Base-by-base conservation (phyloP, 1,139 yeast genomes). In the Saccharomyces hybrid region DNA sequence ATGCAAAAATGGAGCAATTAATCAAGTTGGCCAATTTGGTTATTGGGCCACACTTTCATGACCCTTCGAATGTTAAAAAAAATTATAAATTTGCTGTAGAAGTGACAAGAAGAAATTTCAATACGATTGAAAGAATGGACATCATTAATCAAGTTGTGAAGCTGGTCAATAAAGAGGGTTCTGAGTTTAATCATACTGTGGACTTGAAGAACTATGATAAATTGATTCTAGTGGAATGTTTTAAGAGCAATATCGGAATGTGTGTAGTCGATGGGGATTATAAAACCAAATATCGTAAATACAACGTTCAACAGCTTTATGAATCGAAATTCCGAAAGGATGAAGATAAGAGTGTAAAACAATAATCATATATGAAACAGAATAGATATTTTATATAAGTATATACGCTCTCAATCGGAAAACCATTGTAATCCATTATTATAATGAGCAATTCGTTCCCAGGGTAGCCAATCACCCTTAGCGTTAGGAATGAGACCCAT, bases 401-500 rank as follows among this genome's bases (percentile, higher is more conserved):
- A 19, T 19, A 44, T 14, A 27, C 19, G 16, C 9, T 28, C 28
- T 16, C 14, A 66, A 51, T 64, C 57, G 2, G 64, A 54, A 54
- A 57, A 64, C 11, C 66, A 55, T 38, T 57, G 58, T 9, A 61
- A 38, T 6, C 54, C 55, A 29, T 57, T 53, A 49, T 57, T 56
- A 42, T 66, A 65, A 44, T 59, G 52, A 7, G 78, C 68, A n/a
- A 75, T 73, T 2, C 67, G 64, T 66, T 88, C 95, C 90, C 96
- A 91, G 2, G 91, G 84, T 32, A 93, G 74, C 98, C 98, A 93
- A 66, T 93, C 99, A 58, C 96, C 86, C 51, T 79, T 79, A 46
- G 83, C 84, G 63, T 86, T 88, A 26, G 99, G 99, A 57, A 93
- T 81, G 60, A 93, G 75, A 0, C 98, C 98, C 97, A 93, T 89